Evolutionary conservation across 495 filamentous ascomycete genomes (phyloP).

Genomic region (Aspergillus baeticus): DNA sequence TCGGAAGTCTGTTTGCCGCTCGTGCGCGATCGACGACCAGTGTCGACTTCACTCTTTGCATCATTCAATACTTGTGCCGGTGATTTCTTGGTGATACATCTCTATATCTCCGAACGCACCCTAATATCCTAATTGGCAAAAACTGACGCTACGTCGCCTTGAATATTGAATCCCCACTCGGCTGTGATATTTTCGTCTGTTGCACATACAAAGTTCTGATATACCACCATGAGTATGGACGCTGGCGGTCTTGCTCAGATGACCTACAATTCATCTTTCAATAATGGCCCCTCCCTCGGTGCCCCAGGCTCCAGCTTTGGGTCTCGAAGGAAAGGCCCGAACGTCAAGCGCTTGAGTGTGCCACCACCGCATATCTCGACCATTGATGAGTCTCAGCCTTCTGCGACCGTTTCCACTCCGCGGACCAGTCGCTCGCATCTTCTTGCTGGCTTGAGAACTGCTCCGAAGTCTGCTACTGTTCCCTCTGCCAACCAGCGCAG

Average conservation of each 20-base stretch:
- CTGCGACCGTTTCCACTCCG: constrained; percentile 61
- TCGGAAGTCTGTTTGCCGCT: constrained; percentile 1
- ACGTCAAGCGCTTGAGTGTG: constrained; percentile 79
- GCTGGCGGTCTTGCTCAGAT: constrained; percentile 99
- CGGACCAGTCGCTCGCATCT: constrained; percentile 93
- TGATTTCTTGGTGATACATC: constrained; percentile 14
- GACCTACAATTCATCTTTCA: constrained; percentile 78
- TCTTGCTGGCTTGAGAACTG: constrained; percentile 88
- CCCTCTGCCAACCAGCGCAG: constrained; percentile 60
- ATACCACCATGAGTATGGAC: constrained; percentile 72
- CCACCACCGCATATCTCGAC: constrained; percentile 59
- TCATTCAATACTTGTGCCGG: constrained; percentile 16
- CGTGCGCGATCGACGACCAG: constrained; percentile 21
- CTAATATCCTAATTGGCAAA: constrained; percentile 42
- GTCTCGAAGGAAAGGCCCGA: constrained; percentile 75
- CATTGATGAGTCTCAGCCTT: constrained; percentile 64
- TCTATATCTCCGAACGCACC: constrained; percentile 21
- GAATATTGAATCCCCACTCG: constrained; percentile 16
- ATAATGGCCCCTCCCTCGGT: constrained; percentile 63
- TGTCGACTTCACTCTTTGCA: constrained; percentile 17
- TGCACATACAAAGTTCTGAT: constrained; percentile 41
- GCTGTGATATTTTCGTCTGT: constrained; percentile 22
- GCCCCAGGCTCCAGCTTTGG: constrained; percentile 77
- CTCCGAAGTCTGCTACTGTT: constrained; percentile 80
- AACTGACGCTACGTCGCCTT: constrained; percentile 20